Evolutionary conservation across 257 asterid genomes (phyloP).

Genomic region (Solanum habrochaites): DNA sequence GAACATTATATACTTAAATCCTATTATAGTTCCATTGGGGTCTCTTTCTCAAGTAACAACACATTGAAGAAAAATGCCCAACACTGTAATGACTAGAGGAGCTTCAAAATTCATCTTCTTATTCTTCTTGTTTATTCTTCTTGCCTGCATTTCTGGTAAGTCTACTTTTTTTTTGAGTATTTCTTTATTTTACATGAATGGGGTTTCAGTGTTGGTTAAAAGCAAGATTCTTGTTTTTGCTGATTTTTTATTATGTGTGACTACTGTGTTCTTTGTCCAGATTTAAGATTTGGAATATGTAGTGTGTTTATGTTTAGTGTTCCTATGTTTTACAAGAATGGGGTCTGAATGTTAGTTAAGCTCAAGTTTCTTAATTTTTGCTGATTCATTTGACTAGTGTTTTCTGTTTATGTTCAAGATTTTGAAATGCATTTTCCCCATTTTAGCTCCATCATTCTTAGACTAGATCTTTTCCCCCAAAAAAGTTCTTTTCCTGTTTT

Average conservation of each 20-base stretch:
- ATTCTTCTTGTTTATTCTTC: constrained; percentile 19
- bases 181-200: neutral
- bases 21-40: constrained; percentile 5
- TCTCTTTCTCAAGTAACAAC: constrained; percentile 1
- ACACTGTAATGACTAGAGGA: constrained; percentile 34
- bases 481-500: neutral
- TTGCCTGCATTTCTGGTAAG: constrained; percentile 40
- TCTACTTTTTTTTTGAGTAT: neutral
- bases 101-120: constrained; percentile 17
- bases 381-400: neutral
- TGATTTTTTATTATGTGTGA: neutral
- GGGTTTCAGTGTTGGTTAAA: neutral
- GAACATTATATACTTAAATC: constrained; percentile 1
- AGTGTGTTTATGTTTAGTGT: neutral
- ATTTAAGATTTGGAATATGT: neutral
- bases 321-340: neutral
- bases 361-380: neutral
- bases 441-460: neutral
- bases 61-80: neutral
- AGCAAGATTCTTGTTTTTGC: neutral
- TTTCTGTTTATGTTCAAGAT: neutral
- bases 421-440: neutral
- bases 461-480: neutral
- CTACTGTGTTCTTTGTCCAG: neutral
- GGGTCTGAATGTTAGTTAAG: neutral